These are phyloP conservation scores for Skeletonema menzelii DNA, from an alignment of 108 stramenopile genomes.

Conservation along the genomic window DNA sequence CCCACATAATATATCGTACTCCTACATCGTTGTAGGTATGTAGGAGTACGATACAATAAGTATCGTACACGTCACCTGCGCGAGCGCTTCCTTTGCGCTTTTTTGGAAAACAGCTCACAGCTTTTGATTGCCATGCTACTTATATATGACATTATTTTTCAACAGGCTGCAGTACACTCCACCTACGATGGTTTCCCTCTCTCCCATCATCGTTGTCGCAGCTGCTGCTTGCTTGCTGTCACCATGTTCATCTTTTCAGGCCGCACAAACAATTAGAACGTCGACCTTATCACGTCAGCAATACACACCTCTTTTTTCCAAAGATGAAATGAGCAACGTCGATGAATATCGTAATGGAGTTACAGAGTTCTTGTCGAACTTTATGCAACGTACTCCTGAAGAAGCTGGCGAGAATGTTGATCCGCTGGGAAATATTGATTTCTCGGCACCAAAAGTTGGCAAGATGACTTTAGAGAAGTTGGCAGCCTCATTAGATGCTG, in stretches of 20 bases:
- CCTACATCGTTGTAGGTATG: too few species aligned
- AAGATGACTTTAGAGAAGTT: slow-evolving; percentile 50
- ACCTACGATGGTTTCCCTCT: background rate
- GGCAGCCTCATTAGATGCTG: slow-evolving; percentile 55
- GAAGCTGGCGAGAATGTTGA: background rate
- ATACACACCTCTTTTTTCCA: background rate
- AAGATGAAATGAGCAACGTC: slow-evolving; percentile 5
- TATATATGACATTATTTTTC: too few species aligned
- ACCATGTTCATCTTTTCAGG: background rate
- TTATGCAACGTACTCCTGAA: slow-evolving; percentile 45
- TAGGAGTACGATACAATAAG: too few species aligned
- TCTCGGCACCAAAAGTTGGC: slow-evolving; percentile 22
- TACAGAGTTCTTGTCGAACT: slow-evolving; percentile 66
- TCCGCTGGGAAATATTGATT: slow-evolving; percentile 34
- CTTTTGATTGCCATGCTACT: too few species aligned
- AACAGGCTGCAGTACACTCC: too few species aligned
- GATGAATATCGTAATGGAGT: slow-evolving; percentile 67
- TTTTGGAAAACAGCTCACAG: too few species aligned
- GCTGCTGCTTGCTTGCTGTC: background rate
- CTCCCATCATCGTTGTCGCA: background rate
- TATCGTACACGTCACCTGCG: too few species aligned
- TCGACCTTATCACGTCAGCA: background rate
- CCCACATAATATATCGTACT: too few species aligned
- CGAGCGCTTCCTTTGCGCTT: too few species aligned
- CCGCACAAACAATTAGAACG: background rate